Conservation (phyloP, 2,329 filamentous ascomycete species). For the Claviceps sp. region DNA sequence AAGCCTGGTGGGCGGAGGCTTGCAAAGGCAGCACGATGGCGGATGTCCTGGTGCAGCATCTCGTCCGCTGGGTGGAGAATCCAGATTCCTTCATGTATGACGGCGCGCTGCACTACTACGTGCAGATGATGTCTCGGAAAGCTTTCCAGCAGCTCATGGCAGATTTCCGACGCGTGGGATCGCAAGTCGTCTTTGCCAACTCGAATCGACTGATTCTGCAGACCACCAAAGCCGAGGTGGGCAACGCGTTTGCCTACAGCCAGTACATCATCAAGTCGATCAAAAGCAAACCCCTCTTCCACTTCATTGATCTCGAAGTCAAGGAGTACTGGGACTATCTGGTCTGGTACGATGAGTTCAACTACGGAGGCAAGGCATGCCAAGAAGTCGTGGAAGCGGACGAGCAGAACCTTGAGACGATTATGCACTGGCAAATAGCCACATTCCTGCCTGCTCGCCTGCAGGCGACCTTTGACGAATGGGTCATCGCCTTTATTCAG, state of each 20-base stretch:
- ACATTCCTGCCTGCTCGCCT: conserved; percentile 73
- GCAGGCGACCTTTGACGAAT: conserved; percentile 77
- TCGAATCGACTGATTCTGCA: conserved; percentile 82
- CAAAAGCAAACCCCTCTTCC: conserved; percentile 86
- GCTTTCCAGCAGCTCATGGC: conserved; percentile 94
- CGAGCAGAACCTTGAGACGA: conserved; percentile 69
- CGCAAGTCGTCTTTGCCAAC: conserved; percentile 89
- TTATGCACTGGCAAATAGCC: conserved; percentile 98
- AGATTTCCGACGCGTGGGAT: conserved; percentile 89
- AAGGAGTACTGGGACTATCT: conserved; percentile 99
- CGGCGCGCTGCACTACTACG: conserved; percentile 85
- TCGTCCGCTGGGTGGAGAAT: conserved; percentile 94
- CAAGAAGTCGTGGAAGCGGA: conserved; percentile 61
- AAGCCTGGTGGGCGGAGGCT: conserved; percentile 94
- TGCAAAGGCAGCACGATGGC: conserved; percentile 86
- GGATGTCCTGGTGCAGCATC: conserved; percentile 91
- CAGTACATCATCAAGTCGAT: conserved; percentile 98
- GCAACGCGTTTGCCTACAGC: conserved; percentile 91
- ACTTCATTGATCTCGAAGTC: conserved; percentile 93
- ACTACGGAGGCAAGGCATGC: conserved; percentile 92
- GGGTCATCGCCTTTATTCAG: conserved; percentile 89
- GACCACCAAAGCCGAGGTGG: conserved; percentile 91
- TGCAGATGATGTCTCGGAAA: conserved; percentile 97
- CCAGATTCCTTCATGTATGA: conserved; percentile 93
- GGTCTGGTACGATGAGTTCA: conserved; percentile 98